Evolutionary conservation across 306 rosid genomes (phyloP).

Genomic region (Sindora glabra): DNA sequence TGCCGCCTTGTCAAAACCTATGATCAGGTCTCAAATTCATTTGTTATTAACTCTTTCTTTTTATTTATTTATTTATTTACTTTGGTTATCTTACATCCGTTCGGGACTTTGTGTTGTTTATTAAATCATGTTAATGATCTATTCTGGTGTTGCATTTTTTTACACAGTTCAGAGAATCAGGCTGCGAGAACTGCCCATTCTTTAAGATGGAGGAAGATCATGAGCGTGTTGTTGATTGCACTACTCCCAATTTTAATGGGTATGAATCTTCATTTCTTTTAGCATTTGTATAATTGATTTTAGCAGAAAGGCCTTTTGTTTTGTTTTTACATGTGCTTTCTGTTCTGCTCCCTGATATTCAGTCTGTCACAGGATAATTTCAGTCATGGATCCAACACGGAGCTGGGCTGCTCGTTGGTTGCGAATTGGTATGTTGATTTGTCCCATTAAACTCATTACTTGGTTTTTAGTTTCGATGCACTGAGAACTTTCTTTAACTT

Average conservation of each 20-base stretch:
- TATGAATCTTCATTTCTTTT: neutral
- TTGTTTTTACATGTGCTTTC: neutral
- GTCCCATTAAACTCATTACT: neutral
- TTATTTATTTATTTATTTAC: neutral
- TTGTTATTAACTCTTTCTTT: neutral
- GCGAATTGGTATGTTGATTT: constrained; percentile 58
- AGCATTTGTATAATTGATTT: too few species aligned
- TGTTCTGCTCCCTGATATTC: neutral
- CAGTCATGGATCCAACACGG: constrained; percentile 85
- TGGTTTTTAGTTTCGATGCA: neutral
- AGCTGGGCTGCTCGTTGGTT: constrained; percentile 98
- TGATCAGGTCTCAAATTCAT: constrained; percentile 53
- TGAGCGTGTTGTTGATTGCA: constrained; percentile 79
- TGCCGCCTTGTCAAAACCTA: constrained; percentile 98
- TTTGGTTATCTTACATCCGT: neutral
- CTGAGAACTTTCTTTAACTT: neutral
- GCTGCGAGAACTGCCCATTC: constrained; percentile 92
- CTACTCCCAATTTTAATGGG: constrained; percentile 97
- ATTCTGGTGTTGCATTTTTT: neutral
- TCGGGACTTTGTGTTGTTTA: neutral
- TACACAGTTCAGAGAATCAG: constrained; percentile 73
- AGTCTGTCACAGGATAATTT: constrained; percentile 45
- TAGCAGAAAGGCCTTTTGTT: neutral
- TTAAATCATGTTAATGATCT: too few species aligned
- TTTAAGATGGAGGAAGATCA: constrained; percentile 90